Percentiles rank a stretch among this genome's conserved stretches.
Evolutionary conservation across 768 basidiomycete species (phyloP).

Genomic region (Postia placenta): DNA sequence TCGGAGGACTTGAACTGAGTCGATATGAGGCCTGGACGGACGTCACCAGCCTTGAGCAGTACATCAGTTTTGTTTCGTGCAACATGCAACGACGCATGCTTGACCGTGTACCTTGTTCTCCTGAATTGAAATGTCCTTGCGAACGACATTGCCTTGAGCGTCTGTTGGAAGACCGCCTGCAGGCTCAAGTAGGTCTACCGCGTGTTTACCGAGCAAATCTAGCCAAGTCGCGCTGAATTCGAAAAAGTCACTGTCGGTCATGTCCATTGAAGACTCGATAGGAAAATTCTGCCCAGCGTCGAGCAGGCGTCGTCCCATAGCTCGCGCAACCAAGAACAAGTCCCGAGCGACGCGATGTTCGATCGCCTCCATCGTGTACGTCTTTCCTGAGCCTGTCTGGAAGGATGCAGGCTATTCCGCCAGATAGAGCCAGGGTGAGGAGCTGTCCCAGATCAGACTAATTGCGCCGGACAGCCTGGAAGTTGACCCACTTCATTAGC

Average conservation of each 20-base stretch:
- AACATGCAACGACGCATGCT: too few relatives aligned
- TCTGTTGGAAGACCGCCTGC: conserved; percentile 21
- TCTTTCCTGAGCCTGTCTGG: conserved; percentile 29
- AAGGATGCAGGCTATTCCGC: conserved; percentile 27
- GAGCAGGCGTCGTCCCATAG: conserved; percentile 16
- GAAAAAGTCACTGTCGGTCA: conserved; percentile 18
- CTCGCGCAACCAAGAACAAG: conserved; percentile 22
- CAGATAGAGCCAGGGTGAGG: conserved; percentile 23
- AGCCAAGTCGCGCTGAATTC: conserved; percentile 29
- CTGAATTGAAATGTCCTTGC: conserved; percentile 24
- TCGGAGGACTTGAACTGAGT: conserved; percentile 23
- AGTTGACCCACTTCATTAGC: conserved; percentile 22
- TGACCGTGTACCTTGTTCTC: conserved; percentile 30
- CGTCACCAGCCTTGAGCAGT: conserved; percentile 12
- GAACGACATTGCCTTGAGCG: conserved; percentile 19
- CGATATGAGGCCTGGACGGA: conserved; percentile 23
- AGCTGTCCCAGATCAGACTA: conserved; percentile 14
- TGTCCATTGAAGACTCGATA: not conserved
- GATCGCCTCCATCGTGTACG: conserved; percentile 29
- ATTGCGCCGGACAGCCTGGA: too few relatives aligned
- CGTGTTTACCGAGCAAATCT: conserved; percentile 28
- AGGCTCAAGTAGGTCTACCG: conserved; percentile 20
- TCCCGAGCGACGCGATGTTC: conserved; percentile 29
- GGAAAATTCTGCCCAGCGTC: conserved; percentile 5
- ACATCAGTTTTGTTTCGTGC: not conserved